Conservation (phyloP, 108 stramenopile species). For the Chaetoceros tenuissimus region DNA sequence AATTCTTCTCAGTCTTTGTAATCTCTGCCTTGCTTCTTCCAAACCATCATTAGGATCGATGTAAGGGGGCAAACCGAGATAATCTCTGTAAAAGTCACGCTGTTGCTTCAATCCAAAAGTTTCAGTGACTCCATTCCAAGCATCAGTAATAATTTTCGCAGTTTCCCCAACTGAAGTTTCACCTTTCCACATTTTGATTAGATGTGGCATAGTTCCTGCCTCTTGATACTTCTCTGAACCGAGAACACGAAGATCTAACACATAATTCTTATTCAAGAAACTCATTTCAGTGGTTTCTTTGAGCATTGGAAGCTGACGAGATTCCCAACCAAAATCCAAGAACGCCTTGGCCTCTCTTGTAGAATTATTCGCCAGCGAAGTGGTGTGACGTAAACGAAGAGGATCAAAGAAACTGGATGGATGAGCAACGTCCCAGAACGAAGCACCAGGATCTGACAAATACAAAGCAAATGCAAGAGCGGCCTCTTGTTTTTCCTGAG, state of each 20-base stretch:
- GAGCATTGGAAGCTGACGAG: constrained; percentile 4
- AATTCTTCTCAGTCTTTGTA: neutral
- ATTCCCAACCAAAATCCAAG: constrained; percentile 9
- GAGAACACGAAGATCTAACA: constrained; percentile 4
- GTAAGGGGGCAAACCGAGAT: constrained; percentile 4
- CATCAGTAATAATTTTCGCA: constrained; percentile 3
- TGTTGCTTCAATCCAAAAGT: constrained; percentile 3
- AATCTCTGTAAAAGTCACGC: constrained; percentile 3
- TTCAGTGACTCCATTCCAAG: constrained; percentile 5
- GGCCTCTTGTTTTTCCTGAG: neutral
- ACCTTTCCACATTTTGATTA: constrained; percentile 8
- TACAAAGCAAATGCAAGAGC: constrained; percentile 8
- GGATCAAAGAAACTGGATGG: constrained; percentile 7
- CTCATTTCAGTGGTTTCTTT: constrained; percentile 7
- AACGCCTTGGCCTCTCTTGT: constrained; percentile 1
- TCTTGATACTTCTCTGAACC: constrained; percentile 6
- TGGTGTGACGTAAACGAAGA: constrained; percentile 5
- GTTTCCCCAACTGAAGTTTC: neutral
- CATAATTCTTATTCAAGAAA: constrained; percentile 10
- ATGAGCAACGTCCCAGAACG: constrained; percentile 11
- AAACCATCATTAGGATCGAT: neutral
- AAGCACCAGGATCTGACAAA: constrained; percentile 7
- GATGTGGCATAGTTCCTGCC: constrained; percentile 5
- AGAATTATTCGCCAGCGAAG: neutral
- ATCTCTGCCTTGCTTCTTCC: neutral